Base-by-base conservation (phyloP, 2,329 filamentous ascomycete genomes). In the Diaporthe batatas region DNA sequence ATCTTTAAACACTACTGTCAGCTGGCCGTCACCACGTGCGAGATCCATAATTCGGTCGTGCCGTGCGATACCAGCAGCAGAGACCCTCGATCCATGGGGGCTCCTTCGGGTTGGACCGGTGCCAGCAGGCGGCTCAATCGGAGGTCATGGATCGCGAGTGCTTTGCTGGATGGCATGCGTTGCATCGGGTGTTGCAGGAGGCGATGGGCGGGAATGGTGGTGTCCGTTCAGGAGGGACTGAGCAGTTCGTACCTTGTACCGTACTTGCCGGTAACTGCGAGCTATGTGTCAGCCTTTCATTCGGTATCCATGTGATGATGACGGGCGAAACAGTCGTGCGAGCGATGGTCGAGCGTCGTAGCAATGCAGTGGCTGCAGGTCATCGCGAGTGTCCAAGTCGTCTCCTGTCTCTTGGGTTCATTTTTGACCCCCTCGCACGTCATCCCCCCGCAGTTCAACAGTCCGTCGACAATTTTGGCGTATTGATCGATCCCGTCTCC, bases 231-330 rank as follows among this genome's bases (percentile, higher is more conserved):
- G 73, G 53, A 70, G 62, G 76, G 78, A 29, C 76, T 73, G 79
- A 77, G 77, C 75, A 73, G 77, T 81, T 82, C 92, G 87, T 93
- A 97, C 92, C 95, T 94, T 85, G 93, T 95, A 91, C 95, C 95
- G 89, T 98, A 98, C 92, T 98, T 97, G 89, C 95, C 94, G 90
- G 96, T 98, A 86, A 98, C 95, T 86, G 94, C 94, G 92, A 97
- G 21, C 23, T 62, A 10, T 47, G 49, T 64, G 71, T 74, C 58
- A 74, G 73, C 21, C 5, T 32, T 25, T 44, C 67, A 71, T 67
- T 42, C 70, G 25, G 11, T 21, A 44, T 16, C 16, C 21, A 12
- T 18, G 39, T 21, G 21, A 12, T 18, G n/a, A 16, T 23, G 8
- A 21, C 29, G 39, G 18, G n/a, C 14, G 6, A 57, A 14, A 21